phyloP scores from a whole-genome alignment of 2,329 filamentous ascomycete genomes.

The Fusarium robinianum region DNA sequence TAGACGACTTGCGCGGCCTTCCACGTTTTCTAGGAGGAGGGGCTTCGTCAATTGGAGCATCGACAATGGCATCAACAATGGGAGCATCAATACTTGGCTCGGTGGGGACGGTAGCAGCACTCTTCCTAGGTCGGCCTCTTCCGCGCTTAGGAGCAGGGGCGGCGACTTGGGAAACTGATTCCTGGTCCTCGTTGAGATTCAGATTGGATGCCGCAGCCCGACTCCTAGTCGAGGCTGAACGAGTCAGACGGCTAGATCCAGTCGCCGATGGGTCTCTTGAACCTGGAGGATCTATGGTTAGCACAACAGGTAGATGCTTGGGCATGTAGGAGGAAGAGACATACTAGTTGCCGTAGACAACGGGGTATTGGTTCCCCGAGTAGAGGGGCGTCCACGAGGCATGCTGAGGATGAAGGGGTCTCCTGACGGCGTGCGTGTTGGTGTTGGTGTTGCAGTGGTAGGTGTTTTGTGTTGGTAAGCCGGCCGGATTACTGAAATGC shows the following conservation, averaged over 20 bases:
- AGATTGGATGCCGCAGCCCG: conserved; percentile 10
- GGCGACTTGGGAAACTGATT: conserved; percentile 2
- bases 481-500: too few relatives aligned
- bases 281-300: conserved; percentile 15
- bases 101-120: conserved; percentile 6
- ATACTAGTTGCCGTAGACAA: conserved; percentile 25
- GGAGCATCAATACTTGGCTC: conserved; percentile 11
- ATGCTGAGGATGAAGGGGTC: conserved; percentile 22
- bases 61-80: background rate
- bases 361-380: conserved; percentile 22
- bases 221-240: conserved; percentile 31
- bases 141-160: conserved; percentile 14
- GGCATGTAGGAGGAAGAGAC: background rate
- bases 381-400: conserved; percentile 40
- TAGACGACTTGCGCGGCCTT: conserved; percentile 24
- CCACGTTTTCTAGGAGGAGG: conserved; percentile 19
- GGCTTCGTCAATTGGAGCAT: too few relatives aligned
- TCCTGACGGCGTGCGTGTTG: background rate
- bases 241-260: conserved; percentile 34
- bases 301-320: background rate
- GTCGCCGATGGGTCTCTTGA: conserved; percentile 22
- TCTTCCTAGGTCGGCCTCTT: conserved; percentile 36
- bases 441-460: background rate
- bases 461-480: background rate
- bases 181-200: conserved; percentile 2